Evolutionary conservation across 495 filamentous ascomycete genomes (phyloP).

Genomic region (Entonaema liquescens): DNA sequence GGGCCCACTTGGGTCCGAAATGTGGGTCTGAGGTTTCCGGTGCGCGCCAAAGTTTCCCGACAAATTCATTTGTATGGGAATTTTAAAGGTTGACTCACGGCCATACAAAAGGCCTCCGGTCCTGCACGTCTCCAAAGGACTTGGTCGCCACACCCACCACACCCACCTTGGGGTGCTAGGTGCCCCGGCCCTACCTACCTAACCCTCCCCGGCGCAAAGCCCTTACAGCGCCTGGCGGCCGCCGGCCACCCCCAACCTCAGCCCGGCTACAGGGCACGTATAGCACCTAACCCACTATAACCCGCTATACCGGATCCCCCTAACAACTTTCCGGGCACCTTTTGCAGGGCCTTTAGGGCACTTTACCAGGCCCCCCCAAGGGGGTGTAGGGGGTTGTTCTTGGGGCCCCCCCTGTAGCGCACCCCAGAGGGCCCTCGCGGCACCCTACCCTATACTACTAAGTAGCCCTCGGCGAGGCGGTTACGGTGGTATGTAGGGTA

Average conservation of each 20-base stretch:
- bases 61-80: constrained; percentile 9
- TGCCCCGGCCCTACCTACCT: too few relatives aligned
- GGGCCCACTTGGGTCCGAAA: not conserved
- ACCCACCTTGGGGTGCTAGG: not conserved
- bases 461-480: constrained; percentile 4
- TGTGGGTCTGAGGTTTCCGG: not conserved
- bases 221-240: not conserved
- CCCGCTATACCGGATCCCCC: too few relatives aligned
- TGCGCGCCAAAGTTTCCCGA: constrained; percentile 8
- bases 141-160: not conserved
- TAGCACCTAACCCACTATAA: too few relatives aligned
- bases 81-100: constrained; percentile 4
- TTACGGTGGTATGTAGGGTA: not conserved
- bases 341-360: not conserved
- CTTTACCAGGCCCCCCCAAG: not conserved
- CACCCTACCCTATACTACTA: not conserved
- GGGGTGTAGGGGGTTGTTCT: not conserved
- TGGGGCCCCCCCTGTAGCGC: not conserved
- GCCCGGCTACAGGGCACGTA: too few relatives aligned
- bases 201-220: not conserved
- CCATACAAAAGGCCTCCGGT: not conserved
- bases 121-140: not conserved
- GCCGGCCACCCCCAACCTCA: too few relatives aligned
- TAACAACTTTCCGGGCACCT: not conserved
- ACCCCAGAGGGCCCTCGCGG: not conserved